Evolutionary conservation across 495 filamentous ascomycete species (phyloP), one percentile per base, ranked within the genome.

Genomic region (Trichoderma asperelloides): DNA sequence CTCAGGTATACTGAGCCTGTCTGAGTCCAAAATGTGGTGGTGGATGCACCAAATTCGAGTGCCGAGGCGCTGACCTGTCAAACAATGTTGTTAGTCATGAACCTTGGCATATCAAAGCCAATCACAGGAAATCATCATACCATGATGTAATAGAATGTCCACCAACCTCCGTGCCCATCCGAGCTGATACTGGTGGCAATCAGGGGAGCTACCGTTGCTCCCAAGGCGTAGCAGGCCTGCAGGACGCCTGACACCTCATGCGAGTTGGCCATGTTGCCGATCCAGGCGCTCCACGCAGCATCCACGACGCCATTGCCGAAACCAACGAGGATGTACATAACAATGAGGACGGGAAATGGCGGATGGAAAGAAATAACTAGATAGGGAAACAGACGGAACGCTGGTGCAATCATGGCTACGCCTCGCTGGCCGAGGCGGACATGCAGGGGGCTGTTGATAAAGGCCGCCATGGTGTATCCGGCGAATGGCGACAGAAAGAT

Each of bases 401-500:
- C 63, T 0, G 91, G 89, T 0, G 78, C 86, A 13, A 93, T 75
- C 49, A 89, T 66, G 33, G 90, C 90, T 2, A 94, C 83, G 12
- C 92, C 92, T 0, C 87, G 86, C 55, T 92, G 91, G 15, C 92
- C 92, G 63, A 88, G 76, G 37, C 75, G 68, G 69, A 79, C 70
- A 67, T 87, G 82, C 25, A 87, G 76, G 43, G 73, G 74, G 70
- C 89, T 86, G 69, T 88, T 91, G 49, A 85, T 73, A n/a, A 92
- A 84, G 3, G 91, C 91, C 0, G 91, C 89, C 16, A 83, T 69
- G 57, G 92, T 84, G 76, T 94, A 97, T 33, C 92, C 93, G 12
- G 88, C 68, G 25, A 92, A 93, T 66, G 91, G 91, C 27, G 88
- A 79, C 2, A 97, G 83, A 77, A 96, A 96, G 66, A 96, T 85